These are phyloP conservation scores for Neofusicoccum sp. DNA, from an alignment of 2,329 filamentous ascomycete genomes.

Conservation along the genomic window DNA sequence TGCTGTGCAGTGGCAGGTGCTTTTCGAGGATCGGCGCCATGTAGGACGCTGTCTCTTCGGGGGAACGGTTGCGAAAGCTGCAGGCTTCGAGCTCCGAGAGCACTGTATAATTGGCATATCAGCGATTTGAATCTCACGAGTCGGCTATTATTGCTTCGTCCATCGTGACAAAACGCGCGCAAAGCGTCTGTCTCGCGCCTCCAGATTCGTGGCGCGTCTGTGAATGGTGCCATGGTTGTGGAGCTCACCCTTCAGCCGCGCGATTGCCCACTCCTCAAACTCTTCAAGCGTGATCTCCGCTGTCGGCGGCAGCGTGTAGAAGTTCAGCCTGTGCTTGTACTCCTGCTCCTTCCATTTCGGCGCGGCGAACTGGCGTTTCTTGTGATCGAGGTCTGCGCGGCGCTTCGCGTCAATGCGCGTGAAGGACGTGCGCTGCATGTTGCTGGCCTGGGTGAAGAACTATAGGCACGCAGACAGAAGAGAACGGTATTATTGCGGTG, in stretches of 20 bases:
- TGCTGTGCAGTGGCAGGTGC: slow-evolving; percentile 76
- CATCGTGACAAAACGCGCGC: neutral
- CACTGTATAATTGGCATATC: slow-evolving; percentile 50
- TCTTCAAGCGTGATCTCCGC: slow-evolving; percentile 94
- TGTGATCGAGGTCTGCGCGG: slow-evolving; percentile 71
- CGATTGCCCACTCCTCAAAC: slow-evolving; percentile 98
- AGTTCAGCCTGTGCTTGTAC: slow-evolving; percentile 86
- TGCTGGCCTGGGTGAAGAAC: neutral
- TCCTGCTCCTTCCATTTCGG: slow-evolving; percentile 72
- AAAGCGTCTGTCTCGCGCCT: neutral
- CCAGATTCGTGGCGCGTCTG: no score
- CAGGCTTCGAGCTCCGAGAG: slow-evolving; percentile 89
- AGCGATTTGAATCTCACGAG: no score
- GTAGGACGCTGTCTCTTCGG: slow-evolving; percentile 76
- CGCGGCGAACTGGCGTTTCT: slow-evolving; percentile 82
- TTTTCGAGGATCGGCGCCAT: slow-evolving; percentile 87
- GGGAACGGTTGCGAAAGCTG: slow-evolving; percentile 85
- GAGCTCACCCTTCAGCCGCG: slow-evolving; percentile 71
- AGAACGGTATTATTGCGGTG: neutral
- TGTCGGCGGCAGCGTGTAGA: slow-evolving; percentile 84
- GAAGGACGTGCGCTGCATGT: slow-evolving; percentile 40
- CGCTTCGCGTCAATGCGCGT: slow-evolving; percentile 64
- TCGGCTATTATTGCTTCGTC: no score
- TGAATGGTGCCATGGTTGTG: neutral
- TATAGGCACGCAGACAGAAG: neutral